Evolutionary conservation across 257 asterid species (phyloP), one percentile per base, ranked within the genome.

Genomic region (Vinca minor): DNA sequence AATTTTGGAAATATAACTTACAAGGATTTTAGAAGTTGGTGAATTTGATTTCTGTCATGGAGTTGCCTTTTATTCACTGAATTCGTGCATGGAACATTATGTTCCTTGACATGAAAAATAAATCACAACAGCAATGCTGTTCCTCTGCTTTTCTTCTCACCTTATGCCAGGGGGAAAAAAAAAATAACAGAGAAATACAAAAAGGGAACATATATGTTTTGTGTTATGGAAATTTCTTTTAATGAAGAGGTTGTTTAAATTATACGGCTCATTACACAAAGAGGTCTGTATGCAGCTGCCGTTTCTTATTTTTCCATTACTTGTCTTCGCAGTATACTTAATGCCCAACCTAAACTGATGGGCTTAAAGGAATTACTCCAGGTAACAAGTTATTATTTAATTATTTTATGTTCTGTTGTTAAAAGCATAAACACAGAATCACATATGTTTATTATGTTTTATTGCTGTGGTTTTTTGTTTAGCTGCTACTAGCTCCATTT

Each of bases 281-380:
- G 38, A 31, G 46, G 1, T 59, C 15, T 35, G 39, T 42, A 23
- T n/a, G 29, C 26, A 58, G 12, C n/a, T 55, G 23, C 41, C 8
- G 25, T 46, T 32, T 41, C n/a, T 32, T 34, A 18, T 45, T 50
- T 15, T 39, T 62, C 53, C 71, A 71, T 57, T 61, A 2, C 21
- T 29, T 55, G 69, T 35, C 29, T 36, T 75, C 44, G 45, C 91
- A 93, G 98, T 79, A 89, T 93, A 73, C 91, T 93, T 65, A 78
- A 85, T 69, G 98, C 96, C 56, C 89, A 84, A 81, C 98, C 98
- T n/a, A 87, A 84, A 74, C 83, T 20, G 74, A 89, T 93, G 98
- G 98, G 98, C 20, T 73, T 93, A 80, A 93, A 85, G 81, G 98
- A 89, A 67, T 68, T 93, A 82, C 97, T 93, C 63, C 97, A 87